phyloP scores from a whole-genome alignment of 257 asterid species.

The Petrea volubilis region DNA sequence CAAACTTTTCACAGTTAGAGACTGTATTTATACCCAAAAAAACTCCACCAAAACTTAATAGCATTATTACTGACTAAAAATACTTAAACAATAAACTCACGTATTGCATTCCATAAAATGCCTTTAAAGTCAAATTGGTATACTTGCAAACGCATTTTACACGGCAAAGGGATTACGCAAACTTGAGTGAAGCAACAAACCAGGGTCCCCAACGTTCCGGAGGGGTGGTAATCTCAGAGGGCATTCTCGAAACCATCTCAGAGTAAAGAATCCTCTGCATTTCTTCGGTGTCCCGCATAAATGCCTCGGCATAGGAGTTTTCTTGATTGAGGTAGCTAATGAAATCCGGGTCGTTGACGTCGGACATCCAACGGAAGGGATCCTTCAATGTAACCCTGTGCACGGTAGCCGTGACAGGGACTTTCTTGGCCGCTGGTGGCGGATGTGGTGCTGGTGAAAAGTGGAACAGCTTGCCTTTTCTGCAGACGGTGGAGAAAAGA shows the following conservation, averaged over 20 bases:
- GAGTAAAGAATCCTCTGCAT: conserved; percentile 54
- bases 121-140: background rate
- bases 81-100: background rate
- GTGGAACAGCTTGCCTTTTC: conserved; percentile 21
- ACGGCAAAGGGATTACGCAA: background rate
- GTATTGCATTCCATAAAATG: background rate
- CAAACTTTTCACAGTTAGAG: background rate
- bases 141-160: background rate
- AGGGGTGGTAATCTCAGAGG: conserved; percentile 68
- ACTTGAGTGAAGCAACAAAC: conserved; percentile 36
- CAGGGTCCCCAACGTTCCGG: conserved; percentile 94
- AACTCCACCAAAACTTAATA: background rate
- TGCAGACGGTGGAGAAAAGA: conserved; percentile 56
- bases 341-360: conserved; percentile 77
- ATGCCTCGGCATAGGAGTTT: conserved; percentile 69
- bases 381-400: conserved; percentile 73
- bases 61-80: background rate
- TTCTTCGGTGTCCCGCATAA: conserved; percentile 67
- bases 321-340: conserved; percentile 60
- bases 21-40: background rate
- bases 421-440: conserved; percentile 71
- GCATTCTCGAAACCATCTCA: conserved; percentile 81
- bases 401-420: conserved; percentile 59
- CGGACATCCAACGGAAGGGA: conserved; percentile 89
- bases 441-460: conserved; percentile 20